Evolutionary conservation across 371 early-diverging fungal species (phyloP).

Genomic region (Rhizopus sp.): DNA sequence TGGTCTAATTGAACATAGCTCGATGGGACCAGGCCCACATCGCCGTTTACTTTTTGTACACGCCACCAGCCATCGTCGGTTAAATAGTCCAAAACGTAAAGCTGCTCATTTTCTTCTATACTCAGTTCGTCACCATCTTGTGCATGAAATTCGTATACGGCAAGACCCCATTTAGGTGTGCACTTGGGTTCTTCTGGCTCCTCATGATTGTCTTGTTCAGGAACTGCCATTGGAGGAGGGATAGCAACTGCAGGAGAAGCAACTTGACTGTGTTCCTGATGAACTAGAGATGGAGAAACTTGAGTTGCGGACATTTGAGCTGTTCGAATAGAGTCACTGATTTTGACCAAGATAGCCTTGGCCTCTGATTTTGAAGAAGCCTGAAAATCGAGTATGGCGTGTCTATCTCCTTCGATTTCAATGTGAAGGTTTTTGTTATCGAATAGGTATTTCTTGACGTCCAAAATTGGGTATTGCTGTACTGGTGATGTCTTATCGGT

Average conservation of each 20-base stretch:
- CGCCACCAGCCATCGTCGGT: conserved; percentile 82
- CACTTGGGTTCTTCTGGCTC: conserved; percentile 27
- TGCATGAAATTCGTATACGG: conserved; percentile 77
- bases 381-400: conserved; percentile 65
- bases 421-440: conserved; percentile 68
- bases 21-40: conserved; percentile 59
- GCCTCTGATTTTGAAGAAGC: conserved; percentile 70
- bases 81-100: conserved; percentile 75
- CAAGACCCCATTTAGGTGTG: conserved; percentile 66
- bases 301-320: conserved; percentile 33
- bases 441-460: conserved; percentile 57
- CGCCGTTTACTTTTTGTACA: conserved; percentile 45
- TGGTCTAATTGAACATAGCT: conserved; percentile 56
- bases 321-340: conserved; percentile 58
- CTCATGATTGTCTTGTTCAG: conserved; percentile 25
- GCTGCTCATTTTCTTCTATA: conserved; percentile 72
- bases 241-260: conserved; percentile 25
- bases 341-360: conserved; percentile 65
- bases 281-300: neutral
- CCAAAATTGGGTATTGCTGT: conserved; percentile 63
- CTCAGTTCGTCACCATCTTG: conserved; percentile 75
- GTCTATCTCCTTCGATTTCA: conserved; percentile 56
- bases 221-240: conserved; percentile 26
- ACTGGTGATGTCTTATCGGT: conserved; percentile 74
- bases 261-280: conserved; percentile 14